These are phyloP conservation scores for Saccharomycopsis sp. DNA, from an alignment of 805 yeast genomes.

Conservation along the genomic window DNA sequence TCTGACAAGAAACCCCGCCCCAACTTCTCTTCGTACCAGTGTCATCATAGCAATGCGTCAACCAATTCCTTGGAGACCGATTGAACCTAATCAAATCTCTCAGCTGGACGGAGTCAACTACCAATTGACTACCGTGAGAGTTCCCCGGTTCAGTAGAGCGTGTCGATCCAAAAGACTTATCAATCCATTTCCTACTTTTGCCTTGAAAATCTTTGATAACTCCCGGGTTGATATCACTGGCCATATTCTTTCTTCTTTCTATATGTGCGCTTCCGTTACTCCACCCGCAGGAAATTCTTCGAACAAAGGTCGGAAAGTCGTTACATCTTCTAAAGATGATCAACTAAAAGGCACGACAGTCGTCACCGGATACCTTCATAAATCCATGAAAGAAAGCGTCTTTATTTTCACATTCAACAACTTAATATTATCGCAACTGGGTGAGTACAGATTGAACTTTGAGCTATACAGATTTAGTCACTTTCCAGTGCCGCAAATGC, in stretches of 20 bases:
- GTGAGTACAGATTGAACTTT: not conserved
- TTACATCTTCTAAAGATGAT: not conserved
- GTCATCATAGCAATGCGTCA: too few species aligned
- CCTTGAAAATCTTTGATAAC: not conserved
- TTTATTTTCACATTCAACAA: slow-evolving; percentile 6
- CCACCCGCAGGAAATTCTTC: not conserved
- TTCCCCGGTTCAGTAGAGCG: not conserved
- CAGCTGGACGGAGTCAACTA: not conserved
- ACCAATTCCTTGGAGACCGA: slow-evolving; percentile 1
- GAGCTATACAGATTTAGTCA: slow-evolving; percentile 9
- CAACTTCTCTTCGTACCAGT: too few species aligned
- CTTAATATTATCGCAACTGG: not conserved
- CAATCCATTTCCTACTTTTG: not conserved
- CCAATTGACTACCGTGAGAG: not conserved
- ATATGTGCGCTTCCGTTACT: not conserved
- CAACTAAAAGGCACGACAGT: not conserved
- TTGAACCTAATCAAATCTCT: not conserved
- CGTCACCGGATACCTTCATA: not conserved
- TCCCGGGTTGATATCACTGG: slow-evolving; percentile 1
- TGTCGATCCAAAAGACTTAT: not conserved
- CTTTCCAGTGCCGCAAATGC: not conserved
- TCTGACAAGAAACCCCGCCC: not conserved
- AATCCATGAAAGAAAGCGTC: not conserved
- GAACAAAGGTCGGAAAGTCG: not conserved
- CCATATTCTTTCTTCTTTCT: slow-evolving; percentile 7